Conservation (phyloP, 23 red algal genomes). For the Pyropia haitanensis region DNA sequence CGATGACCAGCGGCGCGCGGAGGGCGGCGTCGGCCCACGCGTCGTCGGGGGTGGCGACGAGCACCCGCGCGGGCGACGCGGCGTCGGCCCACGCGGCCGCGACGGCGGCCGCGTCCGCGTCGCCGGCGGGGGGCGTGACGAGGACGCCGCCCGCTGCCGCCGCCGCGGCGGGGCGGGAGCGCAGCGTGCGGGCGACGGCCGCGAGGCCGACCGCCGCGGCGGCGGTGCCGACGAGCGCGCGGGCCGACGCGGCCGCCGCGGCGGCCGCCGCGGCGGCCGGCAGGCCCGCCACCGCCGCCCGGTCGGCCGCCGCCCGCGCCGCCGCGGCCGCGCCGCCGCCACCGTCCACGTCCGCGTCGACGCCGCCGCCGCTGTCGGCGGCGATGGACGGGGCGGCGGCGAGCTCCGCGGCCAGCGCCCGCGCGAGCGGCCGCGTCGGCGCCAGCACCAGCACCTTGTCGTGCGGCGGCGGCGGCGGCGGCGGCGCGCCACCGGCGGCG, state of each 20-base stretch:
- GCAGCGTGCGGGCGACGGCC: no score
- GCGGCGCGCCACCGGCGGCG: no score
- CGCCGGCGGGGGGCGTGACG: no score
- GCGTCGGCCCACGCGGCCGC: no score
- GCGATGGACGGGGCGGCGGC: neutral
- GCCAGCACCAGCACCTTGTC: conserved; percentile 51
- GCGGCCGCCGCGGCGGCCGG: neutral
- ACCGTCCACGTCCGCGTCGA: neutral
- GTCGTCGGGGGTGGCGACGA: conserved; percentile 49
- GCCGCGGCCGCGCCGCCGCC: no score
- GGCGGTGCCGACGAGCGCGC: neutral
- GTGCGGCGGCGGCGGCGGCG: neutral
- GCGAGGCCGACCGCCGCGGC: no score
- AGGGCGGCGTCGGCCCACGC: conserved; percentile 30
- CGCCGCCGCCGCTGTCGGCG: neutral
- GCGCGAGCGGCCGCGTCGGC: conserved; percentile 38
- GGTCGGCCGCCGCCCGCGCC: neutral
- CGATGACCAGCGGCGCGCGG: conserved; percentile 15
- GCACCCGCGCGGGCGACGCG: conserved; percentile 9
- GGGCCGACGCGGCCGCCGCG: neutral
- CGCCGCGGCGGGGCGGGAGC: no score
- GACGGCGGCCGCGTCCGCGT: no score
- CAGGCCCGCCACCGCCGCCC: neutral
- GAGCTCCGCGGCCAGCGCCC: conserved; percentile 30
- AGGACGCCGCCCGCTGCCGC: no score